Evolutionary conservation across 73 alveolate species (phyloP).

Genomic region (Chromera velia): DNA sequence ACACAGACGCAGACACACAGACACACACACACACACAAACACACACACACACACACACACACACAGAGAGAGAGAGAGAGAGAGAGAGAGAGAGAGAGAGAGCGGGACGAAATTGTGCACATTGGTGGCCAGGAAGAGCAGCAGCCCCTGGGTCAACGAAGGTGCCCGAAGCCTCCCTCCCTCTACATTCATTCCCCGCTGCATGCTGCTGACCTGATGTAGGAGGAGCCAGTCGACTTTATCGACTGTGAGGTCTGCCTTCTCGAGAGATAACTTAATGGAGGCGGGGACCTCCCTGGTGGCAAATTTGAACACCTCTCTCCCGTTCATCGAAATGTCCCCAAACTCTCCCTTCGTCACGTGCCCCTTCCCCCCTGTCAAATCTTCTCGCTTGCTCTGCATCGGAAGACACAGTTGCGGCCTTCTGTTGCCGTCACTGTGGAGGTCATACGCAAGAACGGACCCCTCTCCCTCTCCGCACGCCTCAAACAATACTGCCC

Average conservation of each 20-base stretch:
- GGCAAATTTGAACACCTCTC: conserved; percentile 33
- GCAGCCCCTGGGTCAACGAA: not conserved
- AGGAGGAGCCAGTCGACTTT: conserved; percentile 40
- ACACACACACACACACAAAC: too few relatives aligned
- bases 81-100: too few relatives aligned
- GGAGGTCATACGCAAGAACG: too few relatives aligned
- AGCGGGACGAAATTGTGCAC: not conserved
- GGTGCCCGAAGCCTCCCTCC: not conserved
- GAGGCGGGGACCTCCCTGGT: conserved; percentile 24
- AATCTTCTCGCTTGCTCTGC: too few relatives aligned
- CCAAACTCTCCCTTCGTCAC: too few relatives aligned
- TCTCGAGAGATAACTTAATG: not conserved
- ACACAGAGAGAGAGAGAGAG: too few relatives aligned
- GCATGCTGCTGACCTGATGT: conserved; percentile 7
- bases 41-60: too few relatives aligned
- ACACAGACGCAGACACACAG: too few relatives aligned
- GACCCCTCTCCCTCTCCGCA: too few relatives aligned
- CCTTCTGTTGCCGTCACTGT: too few relatives aligned
- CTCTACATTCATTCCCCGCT: not conserved
- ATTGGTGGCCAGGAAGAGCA: not conserved
- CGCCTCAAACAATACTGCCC: conserved; percentile 28
- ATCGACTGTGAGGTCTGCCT: not conserved
- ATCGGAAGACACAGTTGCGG: too few relatives aligned
- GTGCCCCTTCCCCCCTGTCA: too few relatives aligned
- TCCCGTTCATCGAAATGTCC: not conserved